phyloP scores from a whole-genome alignment of 2,329 filamentous ascomycete genomes.

The Pezizomycotina sp. region DNA sequence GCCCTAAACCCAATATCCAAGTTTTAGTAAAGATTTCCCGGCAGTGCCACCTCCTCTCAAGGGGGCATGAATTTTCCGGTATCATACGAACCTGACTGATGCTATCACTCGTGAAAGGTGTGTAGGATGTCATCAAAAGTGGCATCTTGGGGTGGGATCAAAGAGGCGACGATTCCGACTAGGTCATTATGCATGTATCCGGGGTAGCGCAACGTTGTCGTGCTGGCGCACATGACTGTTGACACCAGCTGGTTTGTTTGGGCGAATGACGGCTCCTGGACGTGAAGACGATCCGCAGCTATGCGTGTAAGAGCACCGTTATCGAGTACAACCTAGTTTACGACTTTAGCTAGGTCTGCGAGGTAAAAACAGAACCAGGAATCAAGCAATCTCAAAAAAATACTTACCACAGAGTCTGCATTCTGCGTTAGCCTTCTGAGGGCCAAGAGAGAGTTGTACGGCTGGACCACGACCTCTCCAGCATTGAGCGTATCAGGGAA shows the following conservation, averaged over 20 bases:
- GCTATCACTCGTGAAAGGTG: slow-evolving; percentile 88
- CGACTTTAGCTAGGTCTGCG: not conserved
- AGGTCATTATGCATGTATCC: slow-evolving; percentile 99
- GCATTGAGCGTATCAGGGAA: slow-evolving; percentile 84
- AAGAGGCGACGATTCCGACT: slow-evolving; percentile 83
- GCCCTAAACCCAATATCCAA: too few relatives aligned
- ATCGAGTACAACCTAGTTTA: slow-evolving; percentile 58
- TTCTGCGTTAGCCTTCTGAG: slow-evolving; percentile 88
- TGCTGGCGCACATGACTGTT: slow-evolving; percentile 97
- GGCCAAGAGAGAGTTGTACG: slow-evolving; percentile 89
- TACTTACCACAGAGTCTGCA: slow-evolving; percentile 70
- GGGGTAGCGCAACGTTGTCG: slow-evolving; percentile 87
- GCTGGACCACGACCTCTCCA: slow-evolving; percentile 87
- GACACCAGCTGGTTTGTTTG: slow-evolving; percentile 96
- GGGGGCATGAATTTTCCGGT: too few relatives aligned
- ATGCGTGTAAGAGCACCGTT: slow-evolving; percentile 89
- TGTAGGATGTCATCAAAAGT: slow-evolving; percentile 99
- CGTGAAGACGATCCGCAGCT: slow-evolving; percentile 81
- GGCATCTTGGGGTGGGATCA: slow-evolving; percentile 90
- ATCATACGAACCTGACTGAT: too few relatives aligned
- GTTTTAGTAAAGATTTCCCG: too few relatives aligned
- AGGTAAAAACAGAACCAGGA: not conserved
- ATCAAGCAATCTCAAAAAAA: too few relatives aligned
- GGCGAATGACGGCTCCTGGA: slow-evolving; percentile 87
- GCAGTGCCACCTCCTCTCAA: too few relatives aligned